These are phyloP conservation scores for Castanospermum australe DNA, from an alignment of 306 rosid genomes.

Conservation along the genomic window DNA sequence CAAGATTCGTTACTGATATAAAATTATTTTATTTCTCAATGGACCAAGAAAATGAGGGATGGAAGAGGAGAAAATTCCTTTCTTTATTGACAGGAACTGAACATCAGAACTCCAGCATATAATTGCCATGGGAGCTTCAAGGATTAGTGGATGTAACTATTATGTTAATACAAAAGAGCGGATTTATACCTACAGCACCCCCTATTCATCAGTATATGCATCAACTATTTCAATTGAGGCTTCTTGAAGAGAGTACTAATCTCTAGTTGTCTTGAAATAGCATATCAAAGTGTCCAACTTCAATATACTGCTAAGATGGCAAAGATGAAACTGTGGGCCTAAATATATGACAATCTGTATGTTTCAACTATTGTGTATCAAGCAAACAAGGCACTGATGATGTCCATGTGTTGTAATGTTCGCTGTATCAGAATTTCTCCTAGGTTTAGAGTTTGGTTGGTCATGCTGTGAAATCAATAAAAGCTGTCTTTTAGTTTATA, in stretches of 20 bases:
- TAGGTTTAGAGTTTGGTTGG: slow-evolving; percentile 1
- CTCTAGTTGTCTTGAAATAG: slow-evolving; percentile 1
- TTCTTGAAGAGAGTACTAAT: not conserved
- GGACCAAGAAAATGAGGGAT: not conserved
- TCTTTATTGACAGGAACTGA: not conserved
- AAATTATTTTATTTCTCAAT: not conserved
- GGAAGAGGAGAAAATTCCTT: not conserved
- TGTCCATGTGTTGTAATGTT: not conserved
- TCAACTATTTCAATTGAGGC: not conserved
- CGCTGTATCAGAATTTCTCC: not conserved
- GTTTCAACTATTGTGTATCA: not conserved
- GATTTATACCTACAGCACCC: not conserved
- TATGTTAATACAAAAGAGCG: not conserved
- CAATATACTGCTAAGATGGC: no score
- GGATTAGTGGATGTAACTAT: not conserved
- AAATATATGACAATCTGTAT: not conserved
- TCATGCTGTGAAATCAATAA: slow-evolving; percentile 1
- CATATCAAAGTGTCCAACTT: not conserved
- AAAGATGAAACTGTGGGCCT: no score
- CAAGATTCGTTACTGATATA: not conserved
- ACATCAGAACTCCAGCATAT: not conserved
- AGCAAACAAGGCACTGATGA: not conserved
- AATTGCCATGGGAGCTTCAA: not conserved
- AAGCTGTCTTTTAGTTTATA: not conserved
- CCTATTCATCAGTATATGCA: not conserved